phyloP scores from a whole-genome alignment of 305 asterid species.

The Galium porrigens region DNA sequence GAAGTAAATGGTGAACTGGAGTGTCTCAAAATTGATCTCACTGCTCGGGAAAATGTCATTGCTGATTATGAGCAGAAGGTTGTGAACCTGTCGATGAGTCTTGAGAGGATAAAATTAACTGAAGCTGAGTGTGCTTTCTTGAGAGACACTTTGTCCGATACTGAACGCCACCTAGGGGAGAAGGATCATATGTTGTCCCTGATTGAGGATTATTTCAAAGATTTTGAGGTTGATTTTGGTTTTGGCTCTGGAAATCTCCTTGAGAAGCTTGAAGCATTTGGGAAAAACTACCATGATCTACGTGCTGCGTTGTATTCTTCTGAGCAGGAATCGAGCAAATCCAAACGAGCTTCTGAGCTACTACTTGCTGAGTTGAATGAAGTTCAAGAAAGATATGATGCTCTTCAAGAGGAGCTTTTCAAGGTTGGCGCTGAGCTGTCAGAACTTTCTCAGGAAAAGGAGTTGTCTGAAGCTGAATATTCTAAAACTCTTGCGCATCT shows the following conservation, averaged over 20 bases:
- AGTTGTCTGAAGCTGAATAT: constrained; percentile 47
- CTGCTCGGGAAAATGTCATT: constrained; percentile 32
- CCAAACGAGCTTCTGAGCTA: constrained; percentile 78
- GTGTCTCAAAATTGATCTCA: constrained; percentile 43
- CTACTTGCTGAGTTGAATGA: constrained; percentile 88
- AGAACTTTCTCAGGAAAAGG: constrained; percentile 52
- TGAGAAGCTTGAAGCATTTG: constrained; percentile 47
- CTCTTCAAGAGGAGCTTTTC: constrained; percentile 76
- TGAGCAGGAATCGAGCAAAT: constrained; percentile 65
- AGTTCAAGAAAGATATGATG: constrained; percentile 90
- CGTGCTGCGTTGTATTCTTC: constrained; percentile 33
- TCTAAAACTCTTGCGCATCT: constrained; percentile 47
- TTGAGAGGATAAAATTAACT: constrained; percentile 40
- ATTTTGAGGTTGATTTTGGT: constrained; percentile 32
- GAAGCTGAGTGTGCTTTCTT: constrained; percentile 52
- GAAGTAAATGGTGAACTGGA: constrained; percentile 51
- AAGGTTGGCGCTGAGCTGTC: constrained; percentile 42
- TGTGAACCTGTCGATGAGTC: constrained; percentile 37
- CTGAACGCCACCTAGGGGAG: constrained; percentile 42
- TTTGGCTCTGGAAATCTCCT: constrained; percentile 32
- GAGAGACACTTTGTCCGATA: constrained; percentile 47
- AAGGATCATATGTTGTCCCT: constrained; percentile 41
- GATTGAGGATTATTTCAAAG: constrained; percentile 37
- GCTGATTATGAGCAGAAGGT: constrained; percentile 41
- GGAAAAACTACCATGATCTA: constrained; percentile 36